A percentile compares a stretch with the other conserved stretches of the same genome.
phyloP scores from a whole-genome alignment of 768 basidiomycete genomes.

The Lepiota venenata region DNA sequence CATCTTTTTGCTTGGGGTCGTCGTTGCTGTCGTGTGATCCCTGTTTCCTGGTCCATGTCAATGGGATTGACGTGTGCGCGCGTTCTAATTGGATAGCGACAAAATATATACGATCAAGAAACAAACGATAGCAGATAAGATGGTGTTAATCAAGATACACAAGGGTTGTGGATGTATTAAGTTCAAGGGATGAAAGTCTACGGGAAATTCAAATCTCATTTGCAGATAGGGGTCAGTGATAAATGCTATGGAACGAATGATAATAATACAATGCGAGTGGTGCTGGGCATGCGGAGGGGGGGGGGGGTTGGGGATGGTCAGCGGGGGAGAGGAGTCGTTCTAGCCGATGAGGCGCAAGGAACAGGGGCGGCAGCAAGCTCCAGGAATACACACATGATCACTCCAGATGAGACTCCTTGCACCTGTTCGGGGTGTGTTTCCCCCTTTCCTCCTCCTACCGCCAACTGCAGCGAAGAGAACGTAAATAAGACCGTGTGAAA shows the following conservation, averaged over 20 bases:
- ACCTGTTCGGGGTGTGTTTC: neutral
- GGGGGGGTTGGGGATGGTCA: neutral
- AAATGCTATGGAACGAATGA: neutral
- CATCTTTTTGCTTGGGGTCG: too few species aligned
- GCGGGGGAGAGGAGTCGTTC: neutral
- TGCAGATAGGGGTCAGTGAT: neutral
- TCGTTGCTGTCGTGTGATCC: too few species aligned
- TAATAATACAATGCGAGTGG: slow-evolving; percentile 6
- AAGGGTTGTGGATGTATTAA: slow-evolving; percentile 3
- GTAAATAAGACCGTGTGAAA: slow-evolving; percentile 17
- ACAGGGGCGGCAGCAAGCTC: neutral
- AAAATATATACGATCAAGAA: too few species aligned
- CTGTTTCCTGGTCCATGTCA: too few species aligned
- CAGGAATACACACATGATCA: neutral
- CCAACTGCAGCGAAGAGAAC: slow-evolving; percentile 4
- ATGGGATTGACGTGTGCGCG: too few species aligned
- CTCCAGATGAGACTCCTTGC: neutral
- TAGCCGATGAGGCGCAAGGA: slow-evolving; percentile 1
- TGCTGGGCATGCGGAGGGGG: neutral
- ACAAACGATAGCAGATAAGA: too few species aligned
- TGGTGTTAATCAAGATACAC: neutral
- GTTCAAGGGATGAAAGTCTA: slow-evolving; percentile 4
- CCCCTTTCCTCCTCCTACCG: slow-evolving; percentile 15
- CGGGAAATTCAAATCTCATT: neutral
- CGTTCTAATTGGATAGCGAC: too few species aligned